Evolutionary conservation across 2,329 filamentous ascomycete genomes (phyloP), one percentile per base, ranked within the genome.

Genomic region (Cladosporium sp.): DNA sequence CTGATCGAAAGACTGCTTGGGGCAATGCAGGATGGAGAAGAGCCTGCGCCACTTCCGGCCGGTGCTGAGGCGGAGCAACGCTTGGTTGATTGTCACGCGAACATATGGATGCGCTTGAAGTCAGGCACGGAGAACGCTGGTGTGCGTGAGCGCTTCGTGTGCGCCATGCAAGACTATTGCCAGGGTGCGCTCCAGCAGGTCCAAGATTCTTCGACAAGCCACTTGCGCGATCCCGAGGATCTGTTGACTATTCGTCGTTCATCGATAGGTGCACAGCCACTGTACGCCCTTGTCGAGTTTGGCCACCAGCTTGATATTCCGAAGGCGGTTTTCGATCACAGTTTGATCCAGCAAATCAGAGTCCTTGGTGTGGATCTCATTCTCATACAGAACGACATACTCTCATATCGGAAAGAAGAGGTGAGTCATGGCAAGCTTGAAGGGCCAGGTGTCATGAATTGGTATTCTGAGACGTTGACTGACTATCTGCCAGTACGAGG

Each of bases 351-450:
- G 14, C 30, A 62, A 7, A 57, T 64, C 34, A 21, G 30, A 21
- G 15, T 34, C 28, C 15, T 51, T 7, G 62, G 44, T 34, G 38
- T 64, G 24, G 62, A 64, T 21, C n/a, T 64, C 3, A 64, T 51
- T 2, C 52, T 58, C 4, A 52, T 64, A 24, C 62, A 64, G 15
- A 64, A 64, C 52, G 62, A 64, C 52, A 34, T 64, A n/a, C 15
- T 64, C 5, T 64, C 62, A 4, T 64, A 64, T 28, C 52, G 18
- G 5, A 64, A 64, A 14, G 62, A 64, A 34, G 62, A 64, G 41
- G 49, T 57, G 15, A 57, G 54, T 34, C 32, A 12, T 34, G 32
- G 10, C 32, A 11, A 34, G 32, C 32, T 34, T 11, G 32, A 11
- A 34, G 32, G 1, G 32, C 11, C 32, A 11, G 11, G 10, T 2